Conservation (phyloP, 2,329 filamentous ascomycete species). For the Talaromyces sp. region DNA sequence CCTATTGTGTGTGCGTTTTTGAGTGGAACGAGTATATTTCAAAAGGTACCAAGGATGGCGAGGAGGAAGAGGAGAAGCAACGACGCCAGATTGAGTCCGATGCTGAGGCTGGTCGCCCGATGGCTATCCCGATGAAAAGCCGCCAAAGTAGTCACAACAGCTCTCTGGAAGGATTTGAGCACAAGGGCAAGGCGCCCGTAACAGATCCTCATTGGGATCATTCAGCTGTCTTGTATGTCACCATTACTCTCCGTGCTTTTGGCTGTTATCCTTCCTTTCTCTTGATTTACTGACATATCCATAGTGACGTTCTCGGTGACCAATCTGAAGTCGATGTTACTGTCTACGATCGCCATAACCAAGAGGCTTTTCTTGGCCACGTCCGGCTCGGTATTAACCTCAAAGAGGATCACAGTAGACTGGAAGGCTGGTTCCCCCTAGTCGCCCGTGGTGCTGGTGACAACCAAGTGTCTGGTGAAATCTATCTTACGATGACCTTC, state of each 20-base stretch:
- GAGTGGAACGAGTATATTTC: conserved; percentile 97
- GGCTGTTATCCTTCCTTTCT: no score
- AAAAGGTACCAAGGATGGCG: conserved; percentile 66
- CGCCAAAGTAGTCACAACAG: conserved; percentile 96
- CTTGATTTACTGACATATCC: conserved; percentile 31
- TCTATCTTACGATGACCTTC: conserved; percentile 83
- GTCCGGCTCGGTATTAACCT: conserved; percentile 76
- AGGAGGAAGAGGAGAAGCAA: conserved; percentile 62
- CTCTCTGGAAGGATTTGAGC: conserved; percentile 65
- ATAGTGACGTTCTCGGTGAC: conserved; percentile 87
- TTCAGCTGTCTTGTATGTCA: conserved; percentile 86
- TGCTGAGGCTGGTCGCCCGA: conserved; percentile 75
- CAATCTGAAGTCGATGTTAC: conserved; percentile 90
- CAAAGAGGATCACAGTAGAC: conserved; percentile 68
- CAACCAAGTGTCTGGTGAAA: conserved; percentile 77
- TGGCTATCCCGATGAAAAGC: conserved; percentile 96
- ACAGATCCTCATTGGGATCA: conserved; percentile 95
- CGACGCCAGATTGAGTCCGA: conserved; percentile 59
- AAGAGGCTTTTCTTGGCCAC: conserved; percentile 90
- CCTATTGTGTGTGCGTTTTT: conserved; percentile 95
- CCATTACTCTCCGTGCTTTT: no score
- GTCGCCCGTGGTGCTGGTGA: conserved; percentile 79
- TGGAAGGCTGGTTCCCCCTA: conserved; percentile 84
- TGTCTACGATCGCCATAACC: conserved; percentile 82
- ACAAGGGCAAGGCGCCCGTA: conserved; percentile 63